Evolutionary conservation across 495 filamentous ascomycete species (phyloP).

Genomic region (Lineolata rhizophorae): DNA sequence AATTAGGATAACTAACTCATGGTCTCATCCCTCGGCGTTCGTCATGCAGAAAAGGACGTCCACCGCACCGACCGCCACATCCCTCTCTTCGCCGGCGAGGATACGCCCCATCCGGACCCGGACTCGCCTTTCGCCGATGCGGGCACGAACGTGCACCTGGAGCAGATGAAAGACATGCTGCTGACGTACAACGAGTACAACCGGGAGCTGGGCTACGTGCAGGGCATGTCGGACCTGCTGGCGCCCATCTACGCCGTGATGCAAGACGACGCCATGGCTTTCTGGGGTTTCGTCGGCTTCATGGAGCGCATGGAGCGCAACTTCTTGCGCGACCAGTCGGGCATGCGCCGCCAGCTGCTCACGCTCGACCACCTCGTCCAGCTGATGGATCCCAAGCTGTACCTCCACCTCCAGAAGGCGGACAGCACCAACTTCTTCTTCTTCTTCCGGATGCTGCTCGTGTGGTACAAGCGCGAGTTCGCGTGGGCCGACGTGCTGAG

Average conservation of each 20-base stretch:
- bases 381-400: conserved; percentile 88
- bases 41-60: conserved; percentile 73
- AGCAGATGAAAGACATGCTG: conserved; percentile 98
- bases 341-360: conserved; percentile 80
- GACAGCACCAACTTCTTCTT: conserved; percentile 99
- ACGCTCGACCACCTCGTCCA: conserved; percentile 85
- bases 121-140: conserved; percentile 80
- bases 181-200: conserved; percentile 97
- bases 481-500: conserved; percentile 66
- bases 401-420: conserved; percentile 67
- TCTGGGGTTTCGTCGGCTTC: conserved; percentile 90
- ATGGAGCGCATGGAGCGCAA: conserved; percentile 97
- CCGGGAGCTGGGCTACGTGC: conserved; percentile 79
- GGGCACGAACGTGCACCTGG: conserved; percentile 91
- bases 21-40: conserved; percentile 22
- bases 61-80: conserved; percentile 88
- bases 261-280: conserved; percentile 90
- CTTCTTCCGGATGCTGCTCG: conserved; percentile 95
- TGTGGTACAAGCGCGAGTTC: conserved; percentile 98
- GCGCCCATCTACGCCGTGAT: conserved; percentile 91
- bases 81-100: conserved; percentile 84
- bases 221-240: conserved; percentile 94
- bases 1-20: conserved; percentile 22
- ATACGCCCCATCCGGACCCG: conserved; percentile 93
- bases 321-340: conserved; percentile 84